These are phyloP conservation scores for Seiridium unicorne DNA, from an alignment of 2,329 filamentous ascomycete species.

Conservation along the genomic window DNA sequence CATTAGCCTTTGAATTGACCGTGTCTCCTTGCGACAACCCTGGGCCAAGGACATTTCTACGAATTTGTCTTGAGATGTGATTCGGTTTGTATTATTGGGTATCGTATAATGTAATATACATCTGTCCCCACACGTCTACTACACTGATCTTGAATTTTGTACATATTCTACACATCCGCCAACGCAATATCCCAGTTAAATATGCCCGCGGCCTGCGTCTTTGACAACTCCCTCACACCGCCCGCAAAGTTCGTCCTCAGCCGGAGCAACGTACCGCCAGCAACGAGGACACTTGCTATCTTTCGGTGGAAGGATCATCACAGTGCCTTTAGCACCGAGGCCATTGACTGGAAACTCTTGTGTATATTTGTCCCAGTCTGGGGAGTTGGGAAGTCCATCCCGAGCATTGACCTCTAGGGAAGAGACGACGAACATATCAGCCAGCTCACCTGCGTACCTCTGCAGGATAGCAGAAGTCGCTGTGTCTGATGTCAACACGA, in stretches of 20 bases:
- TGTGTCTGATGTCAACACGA: slow-evolving; percentile 45
- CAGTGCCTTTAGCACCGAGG: slow-evolving; percentile 27
- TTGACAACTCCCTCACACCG: slow-evolving; percentile 69
- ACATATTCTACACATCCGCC: neutral
- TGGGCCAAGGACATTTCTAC: no score
- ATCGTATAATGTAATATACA: neutral
- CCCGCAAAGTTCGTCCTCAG: slow-evolving; percentile 64
- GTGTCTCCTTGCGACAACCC: no score
- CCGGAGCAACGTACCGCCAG: slow-evolving; percentile 80
- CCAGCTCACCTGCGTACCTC: slow-evolving; percentile 51
- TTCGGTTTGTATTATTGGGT: no score
- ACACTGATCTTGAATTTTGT: neutral
- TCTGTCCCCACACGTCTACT: neutral
- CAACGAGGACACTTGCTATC: slow-evolving; percentile 79
- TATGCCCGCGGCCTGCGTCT: neutral
- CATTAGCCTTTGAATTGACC: no score
- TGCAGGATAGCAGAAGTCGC: slow-evolving; percentile 31
- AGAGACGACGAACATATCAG: slow-evolving; percentile 68
- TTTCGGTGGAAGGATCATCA: slow-evolving; percentile 47
- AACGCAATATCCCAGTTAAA: neutral
- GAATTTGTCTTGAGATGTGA: no score
- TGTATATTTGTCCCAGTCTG: slow-evolving; percentile 37
- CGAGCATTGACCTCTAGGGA: slow-evolving; percentile 49
- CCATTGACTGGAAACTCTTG: slow-evolving; percentile 41
- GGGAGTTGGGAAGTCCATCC: slow-evolving; percentile 19